Conservation (phyloP, 2,329 filamentous ascomycete species). For the Aspergillus sp. region DNA sequence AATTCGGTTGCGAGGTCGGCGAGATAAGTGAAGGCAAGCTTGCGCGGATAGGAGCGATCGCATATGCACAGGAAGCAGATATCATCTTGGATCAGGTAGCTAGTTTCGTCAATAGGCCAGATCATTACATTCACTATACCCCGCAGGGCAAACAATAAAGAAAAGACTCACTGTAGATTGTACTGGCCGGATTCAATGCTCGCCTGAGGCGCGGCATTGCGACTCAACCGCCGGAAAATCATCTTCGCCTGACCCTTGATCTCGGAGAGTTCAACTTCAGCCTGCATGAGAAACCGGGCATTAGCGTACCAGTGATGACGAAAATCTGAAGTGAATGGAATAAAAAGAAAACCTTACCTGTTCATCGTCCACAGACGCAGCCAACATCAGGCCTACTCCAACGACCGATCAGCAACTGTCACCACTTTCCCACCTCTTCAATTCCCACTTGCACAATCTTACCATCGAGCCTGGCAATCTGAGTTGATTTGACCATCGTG, state of each 20-base stretch:
- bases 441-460: slow-evolving; percentile 25
- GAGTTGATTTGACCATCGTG: slow-evolving; percentile 83
- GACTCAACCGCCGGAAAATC: slow-evolving; percentile 81
- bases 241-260: slow-evolving; percentile 90
- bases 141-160: neutral
- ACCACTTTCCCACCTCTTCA: slow-evolving; percentile 1
- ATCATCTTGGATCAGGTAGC: slow-evolving; percentile 80
- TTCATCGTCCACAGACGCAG: slow-evolving; percentile 90
- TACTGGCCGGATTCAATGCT: slow-evolving; percentile 83
- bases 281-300: slow-evolving; percentile 38
- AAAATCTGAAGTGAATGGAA: neutral
- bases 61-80: slow-evolving; percentile 93
- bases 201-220: slow-evolving; percentile 86
- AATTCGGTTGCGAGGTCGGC: slow-evolving; percentile 90
- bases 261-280: slow-evolving; percentile 75
- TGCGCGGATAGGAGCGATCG: slow-evolving; percentile 91
- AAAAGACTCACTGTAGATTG: slow-evolving; percentile 72
- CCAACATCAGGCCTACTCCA: slow-evolving; percentile 79
- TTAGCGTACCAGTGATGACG: slow-evolving; percentile 1
- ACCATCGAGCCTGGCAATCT: slow-evolving; percentile 94
- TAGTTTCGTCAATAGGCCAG: slow-evolving; percentile 33
- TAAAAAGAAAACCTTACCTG: slow-evolving; percentile 51
- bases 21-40: slow-evolving; percentile 97
- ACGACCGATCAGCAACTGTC: slow-evolving; percentile 23
- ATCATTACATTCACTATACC: neutral